phyloP scores from a whole-genome alignment of 345 rosid genomes.

The Populus euphratica region DNA sequence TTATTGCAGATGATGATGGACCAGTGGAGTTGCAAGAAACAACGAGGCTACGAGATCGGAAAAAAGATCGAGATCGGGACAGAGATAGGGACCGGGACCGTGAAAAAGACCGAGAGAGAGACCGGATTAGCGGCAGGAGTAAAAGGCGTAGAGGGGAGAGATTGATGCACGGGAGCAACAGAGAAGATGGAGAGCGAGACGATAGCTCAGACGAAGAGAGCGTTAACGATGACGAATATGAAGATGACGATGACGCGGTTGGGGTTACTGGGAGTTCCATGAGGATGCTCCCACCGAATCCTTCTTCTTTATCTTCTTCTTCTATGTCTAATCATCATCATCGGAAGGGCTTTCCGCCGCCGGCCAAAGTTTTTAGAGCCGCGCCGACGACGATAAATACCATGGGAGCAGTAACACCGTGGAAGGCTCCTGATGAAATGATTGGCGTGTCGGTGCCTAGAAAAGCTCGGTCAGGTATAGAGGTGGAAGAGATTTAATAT shows the following conservation, averaged over 20 bases:
- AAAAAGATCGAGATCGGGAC: conserved; percentile 80
- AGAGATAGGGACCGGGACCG: conserved; percentile 60
- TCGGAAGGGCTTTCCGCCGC: conserved; percentile 64
- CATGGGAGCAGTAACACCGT: conserved; percentile 20
- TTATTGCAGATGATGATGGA: conserved; percentile 71
- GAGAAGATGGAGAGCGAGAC: conserved; percentile 65
- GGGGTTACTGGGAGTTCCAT: conserved; percentile 42
- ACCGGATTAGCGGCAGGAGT: conserved; percentile 71
- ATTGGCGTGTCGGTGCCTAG: conserved; percentile 96
- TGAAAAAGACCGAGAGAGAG: conserved; percentile 43
- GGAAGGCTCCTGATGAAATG: conserved; percentile 94
- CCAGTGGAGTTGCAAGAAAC: conserved; percentile 70
- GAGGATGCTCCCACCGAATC: conserved; percentile 71
- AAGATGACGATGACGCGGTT: conserved; percentile 60
- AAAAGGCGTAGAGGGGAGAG: conserved; percentile 84
- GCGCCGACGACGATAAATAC: conserved; percentile 39
- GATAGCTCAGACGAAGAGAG: conserved; percentile 84
- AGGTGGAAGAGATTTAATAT: conserved; percentile 53
- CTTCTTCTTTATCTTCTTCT: conserved; percentile 43
- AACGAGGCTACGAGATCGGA: conserved; percentile 83
- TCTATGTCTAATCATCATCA: conserved; percentile 49
- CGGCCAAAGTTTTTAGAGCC: conserved; percentile 54
- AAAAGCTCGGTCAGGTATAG: conserved; percentile 99
- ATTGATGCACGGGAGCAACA: conserved; percentile 55
- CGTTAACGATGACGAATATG: conserved; percentile 88